Base-by-base conservation (phyloP, 805 yeast species). In the Wickerhamomyces canadensis region DNA sequence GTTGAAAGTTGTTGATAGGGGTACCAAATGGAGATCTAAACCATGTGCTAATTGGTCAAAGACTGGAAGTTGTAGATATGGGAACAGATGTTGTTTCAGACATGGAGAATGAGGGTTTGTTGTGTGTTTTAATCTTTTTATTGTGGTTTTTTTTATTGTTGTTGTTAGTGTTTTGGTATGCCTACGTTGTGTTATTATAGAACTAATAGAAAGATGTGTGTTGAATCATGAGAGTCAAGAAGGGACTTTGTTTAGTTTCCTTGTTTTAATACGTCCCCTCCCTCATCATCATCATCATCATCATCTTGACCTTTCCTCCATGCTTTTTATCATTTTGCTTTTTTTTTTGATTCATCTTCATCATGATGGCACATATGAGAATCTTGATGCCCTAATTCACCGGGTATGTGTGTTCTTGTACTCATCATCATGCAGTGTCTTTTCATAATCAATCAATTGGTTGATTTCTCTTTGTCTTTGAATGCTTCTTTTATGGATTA, bases 1-100 rank as follows among this genome's bases (percentile, higher is more conserved):
- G 59, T 66, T 88, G 50, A 85, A 85, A 58, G 49, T 61, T 11
- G 79, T 86, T 31, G 80, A 78, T 42, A 71, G 91, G 42, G 80
- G 88, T 10, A 76, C 80, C 37, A 88, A 87, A 55, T 88, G 91
- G 83, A 78, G 95, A 56, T 84, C 95, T 12, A 88, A 88, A 64
- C 84, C 89, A 13, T 88, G 97, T 65, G 82, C 79, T 44, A 88
- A 88, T 58, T 88, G 96, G 95, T 55, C 77, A 17, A 81, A 80
- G 54, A 72, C 71, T 31, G 96, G 96, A 12, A 65, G 74, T 32
- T 88, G 97, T 58, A 76, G 94, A 27, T 88, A 88, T 62, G 95
- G 95, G 19, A 84, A 76, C 57, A 74, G 97, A 54, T 88, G 97
- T 60, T 86, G 95, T 55, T 88, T 89, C 68, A 85, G 82, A 55